These are phyloP conservation scores for Kwoniella dendrophila DNA, from an alignment of 768 basidiomycete genomes.

Conservation along the genomic window DNA sequence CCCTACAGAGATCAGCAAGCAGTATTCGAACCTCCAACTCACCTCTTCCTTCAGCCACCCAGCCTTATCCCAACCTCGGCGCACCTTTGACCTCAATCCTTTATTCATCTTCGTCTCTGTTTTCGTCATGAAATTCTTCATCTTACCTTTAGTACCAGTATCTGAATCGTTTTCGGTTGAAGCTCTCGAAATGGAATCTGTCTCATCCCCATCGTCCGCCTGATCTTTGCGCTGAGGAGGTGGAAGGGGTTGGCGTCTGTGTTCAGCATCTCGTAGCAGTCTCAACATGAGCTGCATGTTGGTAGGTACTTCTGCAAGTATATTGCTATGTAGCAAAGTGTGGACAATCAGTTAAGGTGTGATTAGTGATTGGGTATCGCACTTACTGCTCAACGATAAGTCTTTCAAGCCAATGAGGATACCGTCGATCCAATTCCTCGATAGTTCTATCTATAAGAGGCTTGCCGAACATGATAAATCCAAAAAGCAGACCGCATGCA, in stretches of 20 bases:
- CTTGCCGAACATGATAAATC: slow-evolving; percentile 59
- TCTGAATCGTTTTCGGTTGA: slow-evolving; percentile 1
- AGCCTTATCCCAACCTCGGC: slow-evolving; percentile 27
- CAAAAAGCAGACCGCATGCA: slow-evolving; percentile 51
- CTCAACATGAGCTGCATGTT: slow-evolving; percentile 60
- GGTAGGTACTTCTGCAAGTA: slow-evolving; percentile 59
- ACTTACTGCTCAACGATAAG: slow-evolving; percentile 58
- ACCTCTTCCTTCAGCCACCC: slow-evolving; percentile 36
- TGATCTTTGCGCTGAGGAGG: slow-evolving; percentile 47
- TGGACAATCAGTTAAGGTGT: not conserved
- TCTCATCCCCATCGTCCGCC: slow-evolving; percentile 5
- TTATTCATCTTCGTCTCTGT: slow-evolving; percentile 7
- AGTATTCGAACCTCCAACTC: not conserved
- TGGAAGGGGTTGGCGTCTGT: slow-evolving; percentile 57
- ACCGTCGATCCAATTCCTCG: slow-evolving; percentile 51
- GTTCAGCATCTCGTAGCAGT: slow-evolving; percentile 59
- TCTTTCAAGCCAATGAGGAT: slow-evolving; percentile 57
- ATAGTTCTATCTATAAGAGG: slow-evolving; percentile 54
- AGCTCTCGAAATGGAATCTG: not conserved
- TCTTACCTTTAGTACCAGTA: slow-evolving; percentile 8
- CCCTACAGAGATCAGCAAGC: slow-evolving; percentile 16
- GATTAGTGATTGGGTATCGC: not conserved
- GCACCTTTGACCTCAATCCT: slow-evolving; percentile 14
- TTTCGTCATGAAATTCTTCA: slow-evolving; percentile 4
- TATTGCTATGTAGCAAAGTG: slow-evolving; percentile 37